Conservation (phyloP, 371 early-diverging fungal genomes). For the Dinochytrium kinnereticum region DNA sequence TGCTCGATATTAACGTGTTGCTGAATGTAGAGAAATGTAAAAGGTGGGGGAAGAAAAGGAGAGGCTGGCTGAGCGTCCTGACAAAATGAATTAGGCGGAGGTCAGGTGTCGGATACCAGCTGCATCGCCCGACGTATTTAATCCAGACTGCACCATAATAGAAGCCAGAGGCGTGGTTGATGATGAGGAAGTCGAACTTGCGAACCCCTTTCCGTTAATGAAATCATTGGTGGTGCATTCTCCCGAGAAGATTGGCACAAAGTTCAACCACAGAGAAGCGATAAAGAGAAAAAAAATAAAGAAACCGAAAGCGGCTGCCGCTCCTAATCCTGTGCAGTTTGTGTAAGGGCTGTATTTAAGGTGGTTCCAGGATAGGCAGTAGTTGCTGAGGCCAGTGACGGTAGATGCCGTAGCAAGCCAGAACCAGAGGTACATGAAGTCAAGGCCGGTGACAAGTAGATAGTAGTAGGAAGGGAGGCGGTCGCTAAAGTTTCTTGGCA, state of each 20-base stretch:
- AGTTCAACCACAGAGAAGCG: neutral
- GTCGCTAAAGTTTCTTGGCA: neutral
- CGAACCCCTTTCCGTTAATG: neutral
- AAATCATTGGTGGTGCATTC: neutral
- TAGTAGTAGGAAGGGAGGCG: constrained; percentile 2
- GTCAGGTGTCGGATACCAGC: neutral
- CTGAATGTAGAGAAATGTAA: too few species aligned
- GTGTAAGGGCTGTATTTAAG: neutral
- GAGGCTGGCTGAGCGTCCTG: too few species aligned
- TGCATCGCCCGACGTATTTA: neutral
- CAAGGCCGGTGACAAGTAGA: neutral
- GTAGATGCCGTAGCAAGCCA: neutral
- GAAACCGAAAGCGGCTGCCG: neutral
- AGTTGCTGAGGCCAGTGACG: neutral
- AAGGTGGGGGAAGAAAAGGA: too few species aligned
- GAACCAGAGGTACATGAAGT: neutral
- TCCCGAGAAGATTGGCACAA: neutral
- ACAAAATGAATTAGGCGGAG: too few species aligned
- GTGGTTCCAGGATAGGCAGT: neutral
- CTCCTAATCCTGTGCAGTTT: neutral
- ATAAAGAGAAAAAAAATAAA: neutral
- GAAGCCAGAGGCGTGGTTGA: neutral
- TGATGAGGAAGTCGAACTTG: neutral
- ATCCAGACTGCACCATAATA: neutral
- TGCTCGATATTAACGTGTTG: too few species aligned